Conservation (phyloP, 139 green algal genomes). For the Chlorella sp. region DNA sequence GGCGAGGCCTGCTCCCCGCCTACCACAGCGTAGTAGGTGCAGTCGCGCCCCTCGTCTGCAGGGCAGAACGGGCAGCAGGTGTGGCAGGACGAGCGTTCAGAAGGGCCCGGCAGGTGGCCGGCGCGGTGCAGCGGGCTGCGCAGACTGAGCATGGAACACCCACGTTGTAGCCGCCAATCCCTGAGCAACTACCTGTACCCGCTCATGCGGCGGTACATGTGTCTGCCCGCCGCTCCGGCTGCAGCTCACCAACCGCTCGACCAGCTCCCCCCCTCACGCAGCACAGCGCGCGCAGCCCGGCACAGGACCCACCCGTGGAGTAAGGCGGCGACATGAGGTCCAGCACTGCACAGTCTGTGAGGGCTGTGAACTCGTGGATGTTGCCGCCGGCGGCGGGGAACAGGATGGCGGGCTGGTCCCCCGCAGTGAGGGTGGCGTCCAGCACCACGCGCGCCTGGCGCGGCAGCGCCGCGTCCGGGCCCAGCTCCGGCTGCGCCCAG, state of each 20-base stretch:
- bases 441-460: slow-evolving; percentile 46
- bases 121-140: too few species aligned
- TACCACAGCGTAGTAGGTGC: slow-evolving; percentile 82
- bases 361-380: slow-evolving; percentile 88
- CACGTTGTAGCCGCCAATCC: too few species aligned
- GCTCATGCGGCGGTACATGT: not conserved
- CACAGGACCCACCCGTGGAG: slow-evolving; percentile 10
- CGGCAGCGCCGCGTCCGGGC: not conserved
- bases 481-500: slow-evolving; percentile 46
- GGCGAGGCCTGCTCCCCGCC: not conserved
- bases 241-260: not conserved
- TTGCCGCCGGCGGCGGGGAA: slow-evolving; percentile 80
- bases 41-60: slow-evolving; percentile 66
- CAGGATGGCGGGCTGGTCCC: slow-evolving; percentile 57
- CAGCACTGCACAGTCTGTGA: slow-evolving; percentile 87
- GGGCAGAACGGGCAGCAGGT: not conserved
- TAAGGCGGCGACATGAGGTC: slow-evolving; percentile 94
- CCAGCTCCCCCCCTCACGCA: not conserved
- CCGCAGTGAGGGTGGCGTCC: slow-evolving; percentile 56
- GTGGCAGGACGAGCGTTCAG: not conserved
- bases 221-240: not conserved
- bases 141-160: too few species aligned
- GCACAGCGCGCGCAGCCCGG: too few species aligned
- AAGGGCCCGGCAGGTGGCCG: too few species aligned
- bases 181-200: too few species aligned